Evolutionary conservation across 768 basidiomycete species (phyloP), one percentile per base, ranked within the genome.

Genomic region (Podaxis sp.): DNA sequence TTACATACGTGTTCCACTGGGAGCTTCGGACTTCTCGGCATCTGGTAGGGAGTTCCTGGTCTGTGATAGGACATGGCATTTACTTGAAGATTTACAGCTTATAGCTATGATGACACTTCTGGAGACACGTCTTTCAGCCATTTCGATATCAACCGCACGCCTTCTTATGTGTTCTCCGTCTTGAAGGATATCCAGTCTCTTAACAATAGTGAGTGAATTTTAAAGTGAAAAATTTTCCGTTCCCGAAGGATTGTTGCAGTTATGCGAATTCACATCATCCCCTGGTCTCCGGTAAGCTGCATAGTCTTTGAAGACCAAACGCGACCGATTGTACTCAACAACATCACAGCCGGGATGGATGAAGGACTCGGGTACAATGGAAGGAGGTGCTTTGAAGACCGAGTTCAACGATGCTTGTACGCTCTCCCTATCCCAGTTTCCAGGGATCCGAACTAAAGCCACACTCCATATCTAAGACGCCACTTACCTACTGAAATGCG

Each of bases 301-400:
- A n/a, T 33, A 17, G 19, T 25, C 22, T 46, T 19, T 24, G 27
- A 15, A 41, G 46, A n/a, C 36, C 46, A 19, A 37, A 8, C 2
- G 24, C 38, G 22, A 25, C 24, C 50, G 75, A 33, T 9, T 33
- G 8, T 22, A 43, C 19, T 46, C 17, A 7, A 57, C 19, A 22
- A n/a, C 55, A 15, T 63, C 43, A 43, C 61, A 89, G 87, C 89
- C 90, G 15, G 87, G 76, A 8, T 91, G 90, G 89, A 89, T 90
- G 87, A 91, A 91, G 71, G 75, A 73, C 52, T 82, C 79, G 51
- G 79, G 79, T 11, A 82, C 80, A 2, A 87, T 89, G 84, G 74
- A 82, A n/a, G 88, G 89, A 3, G 88, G 87, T n/a, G 80, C 78
- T 13, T 70, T 90, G 54, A 68, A 77, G 19, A 77, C 80, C 0